Conservation (phyloP, 2,329 filamentous ascomycete genomes). For the Cladorrhinum sp. region DNA sequence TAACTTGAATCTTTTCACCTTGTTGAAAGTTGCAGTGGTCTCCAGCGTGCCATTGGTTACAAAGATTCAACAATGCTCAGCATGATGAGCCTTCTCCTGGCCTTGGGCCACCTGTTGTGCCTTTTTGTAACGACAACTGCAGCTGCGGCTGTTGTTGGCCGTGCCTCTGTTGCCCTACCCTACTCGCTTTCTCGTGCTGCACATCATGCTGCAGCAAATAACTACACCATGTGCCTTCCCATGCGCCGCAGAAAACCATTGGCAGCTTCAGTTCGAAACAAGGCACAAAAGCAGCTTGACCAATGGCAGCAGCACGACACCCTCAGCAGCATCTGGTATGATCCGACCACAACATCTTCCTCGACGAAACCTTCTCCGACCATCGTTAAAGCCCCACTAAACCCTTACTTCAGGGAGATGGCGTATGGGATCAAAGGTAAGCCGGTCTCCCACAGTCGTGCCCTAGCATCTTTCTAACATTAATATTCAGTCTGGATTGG, state of each 20-base stretch:
- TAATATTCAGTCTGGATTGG: slow-evolving; percentile 30
- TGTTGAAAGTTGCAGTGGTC: neutral
- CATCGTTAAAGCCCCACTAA: slow-evolving; percentile 4
- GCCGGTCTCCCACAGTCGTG: too few relatives aligned
- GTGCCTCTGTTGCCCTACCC: neutral
- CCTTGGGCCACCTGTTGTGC: slow-evolving; percentile 3
- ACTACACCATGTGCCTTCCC: slow-evolving; percentile 12
- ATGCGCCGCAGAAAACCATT: slow-evolving; percentile 12
- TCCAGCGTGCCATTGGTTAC: neutral
- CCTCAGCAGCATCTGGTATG: neutral
- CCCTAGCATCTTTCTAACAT: neutral
- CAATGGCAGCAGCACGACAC: neutral
- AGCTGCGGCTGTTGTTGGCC: neutral
- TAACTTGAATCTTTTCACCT: neutral
- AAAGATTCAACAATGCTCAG: neutral
- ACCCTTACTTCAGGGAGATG: slow-evolving; percentile 14
- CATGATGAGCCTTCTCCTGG: slow-evolving; percentile 1
- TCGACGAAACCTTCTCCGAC: neutral
- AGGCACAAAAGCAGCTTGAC: neutral
- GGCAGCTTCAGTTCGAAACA: neutral
- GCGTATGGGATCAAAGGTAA: slow-evolving; percentile 17
- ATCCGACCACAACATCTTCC: neutral
- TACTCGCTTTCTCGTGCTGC: neutral
- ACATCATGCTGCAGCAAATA: neutral
- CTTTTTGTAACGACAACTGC: neutral